phyloP scores from a whole-genome alignment of 1,284 basidiomycete species.

The Moesziomyces aphidis region DNA sequence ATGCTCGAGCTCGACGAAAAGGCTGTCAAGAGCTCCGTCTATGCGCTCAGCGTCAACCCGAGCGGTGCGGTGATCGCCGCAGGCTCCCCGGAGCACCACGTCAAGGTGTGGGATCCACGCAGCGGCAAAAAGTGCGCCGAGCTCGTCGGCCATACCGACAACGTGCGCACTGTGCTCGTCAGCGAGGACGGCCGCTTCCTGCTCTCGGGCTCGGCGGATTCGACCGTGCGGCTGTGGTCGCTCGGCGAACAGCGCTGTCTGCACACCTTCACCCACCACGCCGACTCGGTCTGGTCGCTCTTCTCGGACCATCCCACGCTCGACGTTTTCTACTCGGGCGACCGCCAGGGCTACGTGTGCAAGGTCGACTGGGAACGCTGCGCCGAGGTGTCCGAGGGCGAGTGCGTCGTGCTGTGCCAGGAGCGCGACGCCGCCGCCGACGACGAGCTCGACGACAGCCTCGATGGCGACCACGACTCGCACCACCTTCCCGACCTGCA shows the following conservation, averaged over 20 bases:
- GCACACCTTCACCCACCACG: constrained; percentile 95
- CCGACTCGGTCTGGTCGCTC: constrained; percentile 94
- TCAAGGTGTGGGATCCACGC: constrained; percentile 93
- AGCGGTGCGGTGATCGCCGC: constrained; percentile 84
- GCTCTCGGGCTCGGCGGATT: constrained; percentile 68
- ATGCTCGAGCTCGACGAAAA: constrained; percentile 54
- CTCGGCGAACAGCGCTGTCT: constrained; percentile 87
- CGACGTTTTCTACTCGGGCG: constrained; percentile 95
- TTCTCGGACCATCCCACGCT: constrained; percentile 87
- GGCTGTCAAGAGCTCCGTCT: constrained; percentile 58
- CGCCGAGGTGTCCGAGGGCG: constrained; percentile 83
- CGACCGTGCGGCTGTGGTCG: constrained; percentile 92
- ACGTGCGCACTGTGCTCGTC: constrained; percentile 87
- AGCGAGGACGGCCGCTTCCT: constrained; percentile 86
- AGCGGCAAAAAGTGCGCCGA: constrained; percentile 54
- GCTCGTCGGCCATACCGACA: constrained; percentile 87
- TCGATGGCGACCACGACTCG: constrained; percentile 5
- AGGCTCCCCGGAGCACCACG: constrained; percentile 88
- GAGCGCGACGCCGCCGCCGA: constrained; percentile 20
- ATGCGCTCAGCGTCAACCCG: constrained; percentile 72
- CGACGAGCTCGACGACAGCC: constrained; percentile 1
- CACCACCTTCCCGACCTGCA: constrained; percentile 29
- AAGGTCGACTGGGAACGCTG: constrained; percentile 88
- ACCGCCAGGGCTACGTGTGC: constrained; percentile 87
- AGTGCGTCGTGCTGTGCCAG: constrained; percentile 79